A percentile compares a stretch with the other conserved stretches of the same genome.
These are phyloP conservation scores for Penicillium nucicola DNA, from an alignment of 495 filamentous ascomycete genomes.

Conservation along the genomic window DNA sequence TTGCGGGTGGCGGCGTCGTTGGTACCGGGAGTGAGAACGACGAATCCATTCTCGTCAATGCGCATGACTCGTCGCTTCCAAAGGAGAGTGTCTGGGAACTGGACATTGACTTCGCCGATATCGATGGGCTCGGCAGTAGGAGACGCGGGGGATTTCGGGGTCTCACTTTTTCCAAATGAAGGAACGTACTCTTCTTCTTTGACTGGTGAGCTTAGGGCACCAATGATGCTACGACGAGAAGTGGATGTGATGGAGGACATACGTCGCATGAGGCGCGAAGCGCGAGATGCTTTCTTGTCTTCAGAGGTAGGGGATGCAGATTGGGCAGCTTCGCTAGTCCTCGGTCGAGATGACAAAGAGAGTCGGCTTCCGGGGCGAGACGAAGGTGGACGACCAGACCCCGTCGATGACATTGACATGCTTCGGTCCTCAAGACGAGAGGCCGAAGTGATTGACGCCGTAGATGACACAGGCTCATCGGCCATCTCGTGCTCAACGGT, in stretches of 20 bases:
- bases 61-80: slow-evolving; percentile 87
- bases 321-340: slow-evolving; percentile 30
- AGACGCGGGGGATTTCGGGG: slow-evolving; percentile 26
- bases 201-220: slow-evolving; percentile 53
- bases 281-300: slow-evolving; percentile 64
- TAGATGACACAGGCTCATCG: slow-evolving; percentile 16
- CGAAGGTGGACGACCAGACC: slow-evolving; percentile 23
- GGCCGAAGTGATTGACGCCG: slow-evolving; percentile 10
- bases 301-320: slow-evolving; percentile 45
- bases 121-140: slow-evolving; percentile 44
- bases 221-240: slow-evolving; percentile 58
- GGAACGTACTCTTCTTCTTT: slow-evolving; percentile 55
- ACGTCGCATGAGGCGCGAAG: slow-evolving; percentile 74
- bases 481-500: slow-evolving; percentile 65
- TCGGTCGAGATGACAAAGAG: slow-evolving; percentile 38
- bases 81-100: slow-evolving; percentile 87
- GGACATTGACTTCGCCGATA: slow-evolving; percentile 87
- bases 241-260: slow-evolving; percentile 67
- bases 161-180: slow-evolving; percentile 30
- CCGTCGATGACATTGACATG: slow-evolving; percentile 34
- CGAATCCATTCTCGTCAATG: slow-evolving; percentile 70
- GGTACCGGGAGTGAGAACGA: slow-evolving; percentile 64
- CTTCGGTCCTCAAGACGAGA: slow-evolving; percentile 27
- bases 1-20: slow-evolving; percentile 44
- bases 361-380: slow-evolving; percentile 37